phyloP scores from a whole-genome alignment of 257 asterid genomes.

The Henckelia pumila region DNA sequence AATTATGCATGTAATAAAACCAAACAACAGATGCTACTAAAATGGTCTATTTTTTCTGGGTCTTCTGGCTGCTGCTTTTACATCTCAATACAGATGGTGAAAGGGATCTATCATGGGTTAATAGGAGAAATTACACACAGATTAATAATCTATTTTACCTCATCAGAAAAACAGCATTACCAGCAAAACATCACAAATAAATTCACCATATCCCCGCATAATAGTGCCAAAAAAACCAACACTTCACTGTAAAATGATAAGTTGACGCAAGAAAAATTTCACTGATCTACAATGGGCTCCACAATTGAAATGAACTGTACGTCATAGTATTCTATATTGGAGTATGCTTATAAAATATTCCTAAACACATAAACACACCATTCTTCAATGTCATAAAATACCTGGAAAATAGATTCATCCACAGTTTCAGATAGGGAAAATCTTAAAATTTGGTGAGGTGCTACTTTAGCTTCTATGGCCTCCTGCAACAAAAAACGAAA shows the following conservation, averaged over 20 bases:
- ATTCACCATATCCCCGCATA: background rate
- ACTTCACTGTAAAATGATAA: background rate
- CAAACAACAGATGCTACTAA: background rate
- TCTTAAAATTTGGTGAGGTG: constrained; percentile 33
- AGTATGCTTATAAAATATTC: background rate
- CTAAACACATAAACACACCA: background rate
- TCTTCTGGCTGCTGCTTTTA: background rate
- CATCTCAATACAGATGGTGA: background rate
- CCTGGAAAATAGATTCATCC: constrained; percentile 77
- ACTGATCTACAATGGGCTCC: background rate
- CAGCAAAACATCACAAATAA: background rate
- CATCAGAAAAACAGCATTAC: background rate
- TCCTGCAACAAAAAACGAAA: constrained; percentile 43
- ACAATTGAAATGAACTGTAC: background rate
- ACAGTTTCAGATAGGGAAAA: constrained; percentile 44
- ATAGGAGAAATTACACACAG: background rate
- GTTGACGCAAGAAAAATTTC: background rate
- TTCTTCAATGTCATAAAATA: constrained; percentile 27
- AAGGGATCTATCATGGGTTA: background rate
- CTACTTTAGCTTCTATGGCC: constrained; percentile 33
- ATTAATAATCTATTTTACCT: background rate
- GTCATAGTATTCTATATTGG: background rate
- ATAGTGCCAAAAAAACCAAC: background rate
- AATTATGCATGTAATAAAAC: background rate
- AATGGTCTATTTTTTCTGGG: background rate